Conservation (phyloP, 768 basidiomycete species). For the Agaricus bisporus region DNA sequence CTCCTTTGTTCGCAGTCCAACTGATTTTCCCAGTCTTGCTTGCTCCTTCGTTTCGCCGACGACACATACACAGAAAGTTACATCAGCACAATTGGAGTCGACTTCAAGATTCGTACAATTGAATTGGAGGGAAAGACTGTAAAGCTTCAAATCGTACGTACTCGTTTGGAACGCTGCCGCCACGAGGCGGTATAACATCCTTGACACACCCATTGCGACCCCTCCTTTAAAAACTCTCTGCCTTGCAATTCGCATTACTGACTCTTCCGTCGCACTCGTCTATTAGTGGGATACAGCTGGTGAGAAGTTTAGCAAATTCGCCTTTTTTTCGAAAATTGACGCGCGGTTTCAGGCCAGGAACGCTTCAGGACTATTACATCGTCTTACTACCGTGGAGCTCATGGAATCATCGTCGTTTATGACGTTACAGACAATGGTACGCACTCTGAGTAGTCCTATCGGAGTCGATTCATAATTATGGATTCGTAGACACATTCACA, state of each 20-base stretch:
- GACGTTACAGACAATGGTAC: conserved; percentile 92
- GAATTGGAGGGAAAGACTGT: conserved; percentile 98
- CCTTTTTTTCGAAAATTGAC: conserved; percentile 1
- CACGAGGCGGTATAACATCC: conserved; percentile 1
- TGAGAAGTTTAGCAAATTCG: conserved; percentile 22
- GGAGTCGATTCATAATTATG: not conserved
- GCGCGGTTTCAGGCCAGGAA: conserved; percentile 68
- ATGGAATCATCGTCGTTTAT: conserved; percentile 99
- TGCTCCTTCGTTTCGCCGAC: conserved; percentile 89
- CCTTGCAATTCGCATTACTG: not conserved
- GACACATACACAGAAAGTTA: conserved; percentile 98
- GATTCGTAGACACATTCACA: conserved; percentile 72
- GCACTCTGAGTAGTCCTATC: conserved; percentile 10
- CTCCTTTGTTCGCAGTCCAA: conserved; percentile 18
- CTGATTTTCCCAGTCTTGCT: conserved; percentile 63
- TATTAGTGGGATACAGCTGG: conserved; percentile 99
- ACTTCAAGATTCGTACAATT: conserved; percentile 99
- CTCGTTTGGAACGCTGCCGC: conserved; percentile 13
- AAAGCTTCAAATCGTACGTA: conserved; percentile 93
- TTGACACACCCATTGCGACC: not conserved
- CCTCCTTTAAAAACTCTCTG: not conserved
- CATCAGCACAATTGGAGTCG: conserved; percentile 96
- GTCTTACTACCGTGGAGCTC: conserved; percentile 98
- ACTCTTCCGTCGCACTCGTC: not conserved
- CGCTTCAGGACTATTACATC: conserved; percentile 98